These are phyloP conservation scores for Macrophomina tecta DNA, from an alignment of 2,329 filamentous ascomycete genomes.

Conservation along the genomic window DNA sequence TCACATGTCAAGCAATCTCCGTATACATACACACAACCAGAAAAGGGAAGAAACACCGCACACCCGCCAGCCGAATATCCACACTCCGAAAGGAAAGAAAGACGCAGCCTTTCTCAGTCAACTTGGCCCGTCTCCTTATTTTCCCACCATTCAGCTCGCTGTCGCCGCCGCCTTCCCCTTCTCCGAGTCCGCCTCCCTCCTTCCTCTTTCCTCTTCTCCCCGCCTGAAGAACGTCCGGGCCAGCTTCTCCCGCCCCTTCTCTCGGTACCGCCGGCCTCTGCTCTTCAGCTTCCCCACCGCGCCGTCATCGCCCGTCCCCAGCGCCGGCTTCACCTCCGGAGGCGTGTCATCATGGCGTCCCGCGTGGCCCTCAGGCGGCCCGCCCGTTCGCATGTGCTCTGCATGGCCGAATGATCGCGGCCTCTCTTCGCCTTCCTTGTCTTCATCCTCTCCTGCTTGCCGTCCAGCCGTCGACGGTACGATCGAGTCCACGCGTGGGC, in stretches of 20 bases:
- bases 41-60: neutral
- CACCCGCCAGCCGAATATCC: too few species aligned
- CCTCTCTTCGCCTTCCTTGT: too few species aligned
- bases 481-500: too few species aligned
- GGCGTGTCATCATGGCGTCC: neutral
- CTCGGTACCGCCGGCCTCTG: neutral
- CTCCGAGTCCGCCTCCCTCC: neutral
- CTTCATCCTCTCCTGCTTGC: too few species aligned
- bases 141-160: too few species aligned
- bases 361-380: too few species aligned
- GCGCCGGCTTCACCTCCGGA: neutral
- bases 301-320: neutral
- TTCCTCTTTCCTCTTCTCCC: neutral
- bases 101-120: too few species aligned
- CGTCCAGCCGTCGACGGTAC: too few species aligned
- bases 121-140: too few species aligned
- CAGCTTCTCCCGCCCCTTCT: neutral
- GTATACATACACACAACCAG: neutral
- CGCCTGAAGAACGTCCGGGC: neutral
- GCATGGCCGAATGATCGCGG: neutral
- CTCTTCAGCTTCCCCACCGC: neutral
- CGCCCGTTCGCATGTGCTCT: neutral
- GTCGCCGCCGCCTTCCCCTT: too few species aligned
- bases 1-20: neutral
- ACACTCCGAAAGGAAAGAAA: too few species aligned